Conservation (phyloP, 2,329 filamentous ascomycete species). For the Verticillium isaacii region DNA sequence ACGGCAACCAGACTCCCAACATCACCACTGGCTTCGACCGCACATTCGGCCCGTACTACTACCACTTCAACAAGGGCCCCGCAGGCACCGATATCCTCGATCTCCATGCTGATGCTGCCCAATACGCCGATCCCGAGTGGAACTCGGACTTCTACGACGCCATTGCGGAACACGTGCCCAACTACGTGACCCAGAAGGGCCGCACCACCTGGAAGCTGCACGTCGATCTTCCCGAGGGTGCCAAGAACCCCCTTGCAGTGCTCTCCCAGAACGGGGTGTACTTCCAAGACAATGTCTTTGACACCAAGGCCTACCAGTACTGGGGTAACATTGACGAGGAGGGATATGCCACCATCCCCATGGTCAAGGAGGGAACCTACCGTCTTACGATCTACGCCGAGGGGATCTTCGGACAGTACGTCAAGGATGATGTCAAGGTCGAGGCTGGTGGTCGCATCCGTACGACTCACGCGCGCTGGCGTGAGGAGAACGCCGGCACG, state of each 20-base stretch:
- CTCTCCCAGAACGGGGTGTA: slow-evolving; percentile 45
- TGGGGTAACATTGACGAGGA: slow-evolving; percentile 42
- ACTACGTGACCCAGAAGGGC: slow-evolving; percentile 48
- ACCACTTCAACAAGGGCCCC: slow-evolving; percentile 53
- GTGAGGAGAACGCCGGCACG: slow-evolving; percentile 47
- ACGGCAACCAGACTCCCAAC: slow-evolving; percentile 55
- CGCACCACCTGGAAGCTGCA: slow-evolving; percentile 46
- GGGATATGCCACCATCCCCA: slow-evolving; percentile 42
- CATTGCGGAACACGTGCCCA: slow-evolving; percentile 54
- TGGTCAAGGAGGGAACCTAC: slow-evolving; percentile 53
- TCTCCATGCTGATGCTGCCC: slow-evolving; percentile 48
- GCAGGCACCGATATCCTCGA: slow-evolving; percentile 37
- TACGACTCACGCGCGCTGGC: slow-evolving; percentile 39
- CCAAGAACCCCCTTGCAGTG: slow-evolving; percentile 44
- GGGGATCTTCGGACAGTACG: slow-evolving; percentile 56
- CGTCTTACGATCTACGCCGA: slow-evolving; percentile 59
- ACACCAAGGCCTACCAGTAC: slow-evolving; percentile 48
- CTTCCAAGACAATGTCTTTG: slow-evolving; percentile 52
- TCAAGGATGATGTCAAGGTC: slow-evolving; percentile 42
- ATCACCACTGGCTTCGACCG: slow-evolving; percentile 58
- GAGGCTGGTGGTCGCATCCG: slow-evolving; percentile 30
- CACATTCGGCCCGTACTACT: slow-evolving; percentile 57
- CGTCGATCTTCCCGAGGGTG: slow-evolving; percentile 45
- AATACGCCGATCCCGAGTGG: slow-evolving; percentile 47
- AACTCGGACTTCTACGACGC: slow-evolving; percentile 58